Evolutionary conservation across 2,329 filamentous ascomycete species (phyloP).

Genomic region (Trichoderma atroviride): DNA sequence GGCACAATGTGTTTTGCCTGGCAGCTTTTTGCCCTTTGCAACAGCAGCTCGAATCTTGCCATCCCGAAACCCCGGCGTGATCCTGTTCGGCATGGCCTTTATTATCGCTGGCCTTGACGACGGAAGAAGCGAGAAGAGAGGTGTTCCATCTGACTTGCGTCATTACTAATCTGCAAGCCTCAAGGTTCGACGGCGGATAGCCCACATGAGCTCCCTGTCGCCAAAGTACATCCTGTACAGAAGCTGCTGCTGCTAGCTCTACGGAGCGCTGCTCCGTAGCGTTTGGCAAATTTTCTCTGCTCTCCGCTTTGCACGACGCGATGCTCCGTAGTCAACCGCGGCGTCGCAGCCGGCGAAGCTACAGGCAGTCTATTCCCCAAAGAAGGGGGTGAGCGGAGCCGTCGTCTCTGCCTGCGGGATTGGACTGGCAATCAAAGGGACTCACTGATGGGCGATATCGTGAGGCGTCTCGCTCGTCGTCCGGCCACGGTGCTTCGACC

Average conservation of each 20-base stretch:
- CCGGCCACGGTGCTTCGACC: neutral
- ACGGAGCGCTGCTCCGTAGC: conserved; percentile 6
- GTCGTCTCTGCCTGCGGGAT: neutral
- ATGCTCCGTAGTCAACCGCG: conserved; percentile 14
- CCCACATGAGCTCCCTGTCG: neutral
- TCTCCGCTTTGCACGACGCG: conserved; percentile 14
- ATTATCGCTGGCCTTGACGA: neutral
- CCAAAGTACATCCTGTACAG: neutral
- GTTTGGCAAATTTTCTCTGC: conserved; percentile 19
- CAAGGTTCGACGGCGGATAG: conserved; percentile 6
- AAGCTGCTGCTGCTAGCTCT: conserved; percentile 2
- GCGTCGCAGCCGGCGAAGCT: conserved; percentile 23
- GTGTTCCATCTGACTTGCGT: neutral
- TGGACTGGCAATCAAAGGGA: conserved; percentile 6
- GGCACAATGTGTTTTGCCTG: neutral
- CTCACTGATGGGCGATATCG: neutral
- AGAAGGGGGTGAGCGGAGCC: conserved; percentile 7
- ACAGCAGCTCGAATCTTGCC: neutral
- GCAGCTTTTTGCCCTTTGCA: neutral
- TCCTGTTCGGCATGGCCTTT: neutral
- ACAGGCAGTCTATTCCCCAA: conserved; percentile 1
- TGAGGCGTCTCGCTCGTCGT: neutral
- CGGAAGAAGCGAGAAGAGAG: neutral
- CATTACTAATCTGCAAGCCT: conserved; percentile 15
- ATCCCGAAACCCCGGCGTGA: neutral